A percentile compares a stretch with the other conserved stretches of the same genome.
phyloP scores from a whole-genome alignment of 805 yeast species.

The Novakomyces olei region DNA sequence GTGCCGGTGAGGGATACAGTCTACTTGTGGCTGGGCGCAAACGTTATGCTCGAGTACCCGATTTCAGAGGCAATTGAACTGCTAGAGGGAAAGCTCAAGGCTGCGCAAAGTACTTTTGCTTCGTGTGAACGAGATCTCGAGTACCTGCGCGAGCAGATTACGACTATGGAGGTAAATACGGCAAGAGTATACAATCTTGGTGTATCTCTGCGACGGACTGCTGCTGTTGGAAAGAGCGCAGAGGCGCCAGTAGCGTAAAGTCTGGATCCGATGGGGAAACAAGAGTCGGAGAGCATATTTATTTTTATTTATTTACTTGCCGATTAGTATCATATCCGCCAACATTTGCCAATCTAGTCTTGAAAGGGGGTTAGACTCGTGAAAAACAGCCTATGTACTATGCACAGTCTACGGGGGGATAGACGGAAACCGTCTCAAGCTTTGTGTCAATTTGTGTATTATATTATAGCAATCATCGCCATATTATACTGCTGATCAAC shows the following conservation, averaged over 20 bases:
- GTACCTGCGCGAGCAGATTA: conserved; percentile 65
- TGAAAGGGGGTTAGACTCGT: too few relatives aligned
- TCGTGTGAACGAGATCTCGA: conserved; percentile 67
- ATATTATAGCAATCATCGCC: too few relatives aligned
- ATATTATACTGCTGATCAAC: too few relatives aligned
- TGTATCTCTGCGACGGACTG: conserved; percentile 46
- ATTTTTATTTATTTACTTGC: too few relatives aligned
- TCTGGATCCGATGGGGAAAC: too few relatives aligned
- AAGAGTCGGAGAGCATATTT: too few relatives aligned
- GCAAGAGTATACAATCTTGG: conserved; percentile 77
- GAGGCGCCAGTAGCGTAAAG: not conserved
- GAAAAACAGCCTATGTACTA: too few relatives aligned
- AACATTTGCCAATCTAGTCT: too few relatives aligned
- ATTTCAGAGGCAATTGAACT: conserved; percentile 65
- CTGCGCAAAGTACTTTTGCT: conserved; percentile 35
- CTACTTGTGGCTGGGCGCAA: conserved; percentile 92
- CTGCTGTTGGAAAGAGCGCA: not conserved
- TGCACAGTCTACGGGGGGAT: too few relatives aligned
- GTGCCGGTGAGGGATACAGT: conserved; percentile 46
- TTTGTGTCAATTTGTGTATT: too few relatives aligned
- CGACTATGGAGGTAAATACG: conserved; percentile 94
- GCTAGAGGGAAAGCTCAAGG: conserved; percentile 35
- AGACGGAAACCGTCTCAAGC: too few relatives aligned
- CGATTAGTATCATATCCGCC: too few relatives aligned
- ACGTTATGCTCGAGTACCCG: conserved; percentile 88